A percentile compares a stretch with the other conserved stretches of the same genome.
phyloP scores from a whole-genome alignment of 768 basidiomycete species.

The Gautieria morchelliformis region DNA sequence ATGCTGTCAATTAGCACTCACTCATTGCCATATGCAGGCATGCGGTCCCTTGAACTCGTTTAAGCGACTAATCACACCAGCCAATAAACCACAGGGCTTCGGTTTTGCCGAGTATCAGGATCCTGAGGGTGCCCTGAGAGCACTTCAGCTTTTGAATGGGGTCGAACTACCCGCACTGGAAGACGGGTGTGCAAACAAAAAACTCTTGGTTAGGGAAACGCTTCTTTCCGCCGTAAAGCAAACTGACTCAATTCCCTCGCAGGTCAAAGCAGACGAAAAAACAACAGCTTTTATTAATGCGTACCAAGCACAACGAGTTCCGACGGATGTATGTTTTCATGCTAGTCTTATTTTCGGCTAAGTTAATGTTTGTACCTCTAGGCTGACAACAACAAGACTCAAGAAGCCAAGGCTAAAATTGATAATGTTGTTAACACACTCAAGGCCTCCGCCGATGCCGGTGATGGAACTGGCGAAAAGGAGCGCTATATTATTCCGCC shows the following conservation, averaged over 20 bases:
- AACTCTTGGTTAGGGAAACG: constrained; percentile 53
- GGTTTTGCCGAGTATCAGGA: constrained; percentile 96
- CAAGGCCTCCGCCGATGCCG: constrained; percentile 57
- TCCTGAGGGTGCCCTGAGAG: constrained; percentile 81
- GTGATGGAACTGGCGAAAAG: constrained; percentile 69
- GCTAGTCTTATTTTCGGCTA: constrained; percentile 1
- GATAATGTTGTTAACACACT: constrained; percentile 62
- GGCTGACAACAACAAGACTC: constrained; percentile 60
- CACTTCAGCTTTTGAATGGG: constrained; percentile 52
- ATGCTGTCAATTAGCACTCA: not conserved
- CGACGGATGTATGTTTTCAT: constrained; percentile 58
- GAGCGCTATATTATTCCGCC: constrained; percentile 88
- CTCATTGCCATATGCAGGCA: constrained; percentile 40
- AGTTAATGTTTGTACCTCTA: constrained; percentile 21
- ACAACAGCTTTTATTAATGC: constrained; percentile 82
- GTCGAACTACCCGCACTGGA: constrained; percentile 54
- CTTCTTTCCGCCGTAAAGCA: not conserved
- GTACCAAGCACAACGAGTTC: constrained; percentile 69
- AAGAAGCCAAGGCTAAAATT: constrained; percentile 56
- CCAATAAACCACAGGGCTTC: constrained; percentile 92
- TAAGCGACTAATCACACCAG: constrained; percentile 86
- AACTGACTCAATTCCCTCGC: constrained; percentile 15
- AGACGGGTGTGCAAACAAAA: constrained; percentile 52
- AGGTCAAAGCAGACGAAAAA: constrained; percentile 97
- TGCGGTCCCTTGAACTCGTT: constrained; percentile 86